Base-by-base conservation (phyloP, 176 grass and related monocot species). In the Ensete glaucum region DNA sequence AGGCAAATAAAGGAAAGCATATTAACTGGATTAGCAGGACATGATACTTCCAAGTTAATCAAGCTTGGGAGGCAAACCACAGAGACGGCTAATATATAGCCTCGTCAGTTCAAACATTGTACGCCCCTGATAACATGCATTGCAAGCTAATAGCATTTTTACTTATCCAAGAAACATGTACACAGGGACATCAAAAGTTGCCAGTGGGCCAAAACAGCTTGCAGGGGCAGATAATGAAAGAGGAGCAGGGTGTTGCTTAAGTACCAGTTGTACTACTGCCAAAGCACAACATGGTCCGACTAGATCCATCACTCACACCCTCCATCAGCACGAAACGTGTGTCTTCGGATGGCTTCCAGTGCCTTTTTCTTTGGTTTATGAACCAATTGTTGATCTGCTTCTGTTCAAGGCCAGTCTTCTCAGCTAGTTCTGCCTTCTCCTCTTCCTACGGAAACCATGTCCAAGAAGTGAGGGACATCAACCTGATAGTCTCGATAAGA, bases 371-470 rank as follows among this genome's bases (percentile, higher is more conserved):
- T 12, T 73, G 71, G 50, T 73, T 73, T 73, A 73, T 73, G 21
- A 73, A 73, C 71, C 71, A 73, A 9, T 73, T 73, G 50, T 73
- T 73, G 11, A 73, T 73, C 54, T 73, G 71, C 71, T 73, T 73
- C 52, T 53, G 71, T 11, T 73, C 71, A 21, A 73, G 71, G 15
- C 71, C 71, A 0, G 71, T 73, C 51, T 23, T 73, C 20, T 73
- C 71, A 13, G 71, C 71, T 20, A 73, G 71, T 21, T 55, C 55
- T 14, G 52, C 51, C 71, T 73, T 73, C 50, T 73, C 71, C 52
- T 73, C 71, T 73, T 73, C 71, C 71, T 73, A 9, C 8, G 52
- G 1, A 51, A 72, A 25, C 11, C 21, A 55, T 9, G 17, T 20
- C 13, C 23, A 29, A 0, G 3, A 8, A 34, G 6, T 29, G 29